phyloP scores from a whole-genome alignment of 371 early-diverging fungal species.

The Lichtheimia ramosa region DNA sequence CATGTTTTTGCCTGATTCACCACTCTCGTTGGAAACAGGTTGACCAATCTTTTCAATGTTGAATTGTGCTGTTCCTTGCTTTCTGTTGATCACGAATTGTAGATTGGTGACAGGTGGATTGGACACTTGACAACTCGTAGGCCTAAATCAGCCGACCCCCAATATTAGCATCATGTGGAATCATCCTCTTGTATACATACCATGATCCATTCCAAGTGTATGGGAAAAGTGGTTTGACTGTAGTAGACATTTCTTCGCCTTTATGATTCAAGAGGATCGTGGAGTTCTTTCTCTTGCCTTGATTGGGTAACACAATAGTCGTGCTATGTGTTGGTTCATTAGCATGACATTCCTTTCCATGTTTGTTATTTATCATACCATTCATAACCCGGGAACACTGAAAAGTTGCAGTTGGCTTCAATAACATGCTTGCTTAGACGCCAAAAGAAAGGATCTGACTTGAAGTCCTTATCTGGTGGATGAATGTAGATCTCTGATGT shows the following conservation, averaged over 20 bases:
- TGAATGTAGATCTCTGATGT: constrained; percentile 64
- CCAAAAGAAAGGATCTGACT: constrained; percentile 65
- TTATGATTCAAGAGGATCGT: constrained; percentile 56
- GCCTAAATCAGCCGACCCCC: constrained; percentile 21
- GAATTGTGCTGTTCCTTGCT: constrained; percentile 40
- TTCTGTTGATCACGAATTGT: constrained; percentile 57
- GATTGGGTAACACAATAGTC: constrained; percentile 33
- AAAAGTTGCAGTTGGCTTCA: constrained; percentile 59
- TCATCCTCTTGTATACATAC: constrained; percentile 19
- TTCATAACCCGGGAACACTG: constrained; percentile 66
- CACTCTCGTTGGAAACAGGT: constrained; percentile 38
- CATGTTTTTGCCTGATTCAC: constrained; percentile 47
- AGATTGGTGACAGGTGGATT: constrained; percentile 52
- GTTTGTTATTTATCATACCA: constrained; percentile 24
- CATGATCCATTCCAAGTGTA: constrained; percentile 66
- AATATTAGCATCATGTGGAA: neutral
- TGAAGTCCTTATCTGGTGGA: constrained; percentile 51
- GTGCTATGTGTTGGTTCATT: constrained; percentile 20
- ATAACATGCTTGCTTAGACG: constrained; percentile 55
- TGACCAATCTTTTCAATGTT: constrained; percentile 43
- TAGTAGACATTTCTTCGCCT: constrained; percentile 55
- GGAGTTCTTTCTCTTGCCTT: constrained; percentile 16
- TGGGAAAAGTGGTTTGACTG: constrained; percentile 59
- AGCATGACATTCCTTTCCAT: neutral
- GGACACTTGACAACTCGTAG: constrained; percentile 48